Percentiles rank a stretch among this genome's conserved stretches.
phyloP scores from a whole-genome alignment of 345 rosid genomes.

The Rhizophora apiculata region DNA sequence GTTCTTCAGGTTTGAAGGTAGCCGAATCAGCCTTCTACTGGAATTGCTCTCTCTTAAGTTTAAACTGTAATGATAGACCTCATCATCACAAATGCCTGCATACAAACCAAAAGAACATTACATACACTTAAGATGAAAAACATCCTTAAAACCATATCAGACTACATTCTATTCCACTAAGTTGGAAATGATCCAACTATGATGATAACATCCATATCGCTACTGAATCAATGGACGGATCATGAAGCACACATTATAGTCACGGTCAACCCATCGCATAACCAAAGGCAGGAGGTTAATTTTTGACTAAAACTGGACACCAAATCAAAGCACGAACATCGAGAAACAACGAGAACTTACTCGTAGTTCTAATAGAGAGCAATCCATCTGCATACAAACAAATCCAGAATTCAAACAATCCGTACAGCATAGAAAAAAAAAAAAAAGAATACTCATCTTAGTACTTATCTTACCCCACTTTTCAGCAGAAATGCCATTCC shows the following conservation, averaged over 20 bases:
- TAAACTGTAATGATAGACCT: slow-evolving; percentile 49
- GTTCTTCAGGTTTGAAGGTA: slow-evolving; percentile 70
- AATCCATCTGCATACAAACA: slow-evolving; percentile 62
- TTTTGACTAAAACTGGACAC: not conserved
- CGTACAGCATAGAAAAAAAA: not conserved
- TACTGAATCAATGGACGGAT: too few relatives aligned
- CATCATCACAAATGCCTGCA: slow-evolving; percentile 59
- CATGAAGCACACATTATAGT: too few relatives aligned
- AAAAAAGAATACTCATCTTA: not conserved
- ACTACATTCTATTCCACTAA: too few relatives aligned
- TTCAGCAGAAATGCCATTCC: slow-evolving; percentile 27
- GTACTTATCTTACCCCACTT: slow-evolving; percentile 47
- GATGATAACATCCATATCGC: too few relatives aligned
- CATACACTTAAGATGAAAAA: too few relatives aligned
- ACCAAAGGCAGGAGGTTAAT: too few relatives aligned
- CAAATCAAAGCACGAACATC: not conserved
- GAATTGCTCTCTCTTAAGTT: slow-evolving; percentile 51
- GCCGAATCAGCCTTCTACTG: slow-evolving; percentile 42
- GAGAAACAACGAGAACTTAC: slow-evolving; percentile 39
- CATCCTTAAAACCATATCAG: too few relatives aligned
- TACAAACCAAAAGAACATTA: not conserved
- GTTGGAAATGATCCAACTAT: too few relatives aligned
- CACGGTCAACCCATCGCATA: too few relatives aligned
- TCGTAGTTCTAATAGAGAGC: slow-evolving; percentile 66
- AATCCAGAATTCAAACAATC: not conserved